A percentile compares a stretch with the other conserved stretches of the same genome.
phyloP scores from a whole-genome alignment of 2,329 filamentous ascomycete species.

The Sporothrix humicola region DNA sequence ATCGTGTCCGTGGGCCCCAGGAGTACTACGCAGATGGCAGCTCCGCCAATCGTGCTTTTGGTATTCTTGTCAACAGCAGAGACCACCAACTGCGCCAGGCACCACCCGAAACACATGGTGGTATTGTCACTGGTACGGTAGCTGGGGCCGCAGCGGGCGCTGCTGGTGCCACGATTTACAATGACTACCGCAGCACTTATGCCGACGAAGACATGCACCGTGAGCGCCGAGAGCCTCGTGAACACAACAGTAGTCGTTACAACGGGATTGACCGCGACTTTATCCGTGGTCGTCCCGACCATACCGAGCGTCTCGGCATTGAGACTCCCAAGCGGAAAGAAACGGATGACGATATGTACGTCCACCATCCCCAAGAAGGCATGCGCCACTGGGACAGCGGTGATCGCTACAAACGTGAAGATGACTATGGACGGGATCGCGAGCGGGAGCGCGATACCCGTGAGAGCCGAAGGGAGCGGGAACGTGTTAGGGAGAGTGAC shows the following conservation, averaged over 20 bases:
- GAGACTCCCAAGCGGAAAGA: constrained; percentile 31
- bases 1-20: constrained; percentile 27
- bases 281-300: constrained; percentile 26
- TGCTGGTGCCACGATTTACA: constrained; percentile 15
- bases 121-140: neutral
- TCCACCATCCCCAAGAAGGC: constrained; percentile 34
- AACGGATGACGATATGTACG: constrained; percentile 36
- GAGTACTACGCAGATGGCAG: constrained; percentile 38
- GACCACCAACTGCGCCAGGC: constrained; percentile 34
- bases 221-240: constrained; percentile 23
- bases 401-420: constrained; percentile 27
- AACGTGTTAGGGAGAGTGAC: neutral
- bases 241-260: neutral
- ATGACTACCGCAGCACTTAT: constrained; percentile 26
- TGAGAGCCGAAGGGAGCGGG: neutral
- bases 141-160: neutral
- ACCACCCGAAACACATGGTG: constrained; percentile 13
- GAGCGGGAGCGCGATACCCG: constrained; percentile 29
- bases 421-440: neutral
- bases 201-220: constrained; percentile 32
- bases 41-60: constrained; percentile 34
- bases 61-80: constrained; percentile 36
- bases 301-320: constrained; percentile 29
- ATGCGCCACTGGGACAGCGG: constrained; percentile 32
- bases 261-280: constrained; percentile 24